Evolutionary conservation across 2,329 filamentous ascomycete genomes (phyloP).

Genomic region (Colletotrichum agaves): DNA sequence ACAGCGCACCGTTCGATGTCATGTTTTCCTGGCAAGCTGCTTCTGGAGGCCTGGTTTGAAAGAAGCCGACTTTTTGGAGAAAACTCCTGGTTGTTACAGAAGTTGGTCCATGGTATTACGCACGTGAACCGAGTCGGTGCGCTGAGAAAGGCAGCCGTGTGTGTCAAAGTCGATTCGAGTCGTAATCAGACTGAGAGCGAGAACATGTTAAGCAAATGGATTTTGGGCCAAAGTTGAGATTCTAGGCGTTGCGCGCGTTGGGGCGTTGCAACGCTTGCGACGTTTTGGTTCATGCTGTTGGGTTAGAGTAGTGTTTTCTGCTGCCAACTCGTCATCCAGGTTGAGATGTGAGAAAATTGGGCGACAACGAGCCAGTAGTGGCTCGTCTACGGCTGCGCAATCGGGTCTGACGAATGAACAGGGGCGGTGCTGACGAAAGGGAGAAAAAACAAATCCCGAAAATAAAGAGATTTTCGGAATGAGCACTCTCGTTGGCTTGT

Average conservation of each 20-base stretch:
- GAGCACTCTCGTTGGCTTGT: constrained; percentile 15
- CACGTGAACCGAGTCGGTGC: constrained; percentile 1
- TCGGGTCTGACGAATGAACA: constrained; percentile 6
- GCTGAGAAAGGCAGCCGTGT: constrained; percentile 7
- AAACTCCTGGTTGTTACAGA: constrained; percentile 4
- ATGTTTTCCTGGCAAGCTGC: not conserved
- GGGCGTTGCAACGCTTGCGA: constrained; percentile 17
- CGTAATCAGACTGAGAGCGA: not conserved
- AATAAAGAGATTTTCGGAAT: constrained; percentile 7
- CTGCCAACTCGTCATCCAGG: constrained; percentile 3
- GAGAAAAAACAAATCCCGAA: not conserved
- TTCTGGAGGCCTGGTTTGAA: not conserved
- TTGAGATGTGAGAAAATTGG: not conserved
- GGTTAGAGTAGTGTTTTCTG: not conserved
- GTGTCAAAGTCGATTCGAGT: not conserved
- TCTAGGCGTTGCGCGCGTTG: constrained; percentile 9
- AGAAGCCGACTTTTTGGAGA: constrained; percentile 4
- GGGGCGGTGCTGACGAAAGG: not conserved
- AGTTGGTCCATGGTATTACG: not conserved
- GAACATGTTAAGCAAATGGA: constrained; percentile 2
- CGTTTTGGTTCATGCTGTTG: constrained; percentile 18
- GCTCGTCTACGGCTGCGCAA: not conserved
- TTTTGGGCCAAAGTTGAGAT: not conserved
- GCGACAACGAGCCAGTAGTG: not conserved
- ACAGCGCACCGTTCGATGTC: constrained; percentile 2